Evolutionary conservation across 2,329 filamentous ascomycete species (phyloP).

Genomic region (Colletotrichum tropicicola): DNA sequence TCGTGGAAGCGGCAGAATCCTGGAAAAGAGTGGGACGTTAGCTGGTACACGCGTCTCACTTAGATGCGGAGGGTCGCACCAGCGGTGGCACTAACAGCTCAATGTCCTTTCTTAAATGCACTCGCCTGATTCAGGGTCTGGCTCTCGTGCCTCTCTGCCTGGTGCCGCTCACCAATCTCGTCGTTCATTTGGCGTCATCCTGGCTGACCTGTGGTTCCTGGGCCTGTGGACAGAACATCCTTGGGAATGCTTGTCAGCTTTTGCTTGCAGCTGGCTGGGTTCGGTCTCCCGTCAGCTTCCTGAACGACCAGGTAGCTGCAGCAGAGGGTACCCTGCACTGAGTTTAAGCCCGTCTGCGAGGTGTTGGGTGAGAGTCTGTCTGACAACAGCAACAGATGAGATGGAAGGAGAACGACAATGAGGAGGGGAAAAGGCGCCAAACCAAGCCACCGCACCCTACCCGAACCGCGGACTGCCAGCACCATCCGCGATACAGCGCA

Average conservation of each 20-base stretch:
- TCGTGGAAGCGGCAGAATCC: slow-evolving; percentile 25
- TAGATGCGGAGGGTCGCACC: slow-evolving; percentile 15
- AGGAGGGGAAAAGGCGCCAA: not conserved
- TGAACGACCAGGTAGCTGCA: slow-evolving; percentile 12
- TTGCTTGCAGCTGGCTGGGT: not conserved
- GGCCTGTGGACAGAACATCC: not conserved
- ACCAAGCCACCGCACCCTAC: not conserved
- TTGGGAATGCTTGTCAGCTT: slow-evolving; percentile 7
- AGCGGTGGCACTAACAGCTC: slow-evolving; percentile 3
- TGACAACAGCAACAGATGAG: not conserved
- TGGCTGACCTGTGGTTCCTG: not conserved
- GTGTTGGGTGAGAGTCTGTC: not conserved
- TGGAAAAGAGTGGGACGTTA: slow-evolving; percentile 18
- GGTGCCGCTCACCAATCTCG: not conserved
- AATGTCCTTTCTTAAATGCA: slow-evolving; percentile 3
- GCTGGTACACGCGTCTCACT: slow-evolving; percentile 28
- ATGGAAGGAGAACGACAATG: not conserved
- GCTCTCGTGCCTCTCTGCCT: not conserved
- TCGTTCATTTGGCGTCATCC: not conserved
- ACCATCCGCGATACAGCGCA: too few species aligned
- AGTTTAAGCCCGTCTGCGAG: not conserved
- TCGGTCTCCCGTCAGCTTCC: slow-evolving; percentile 19
- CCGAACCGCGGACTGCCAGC: slow-evolving; percentile 1
- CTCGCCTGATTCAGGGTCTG: slow-evolving; percentile 15
- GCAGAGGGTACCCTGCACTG: not conserved